A percentile compares a stretch with the other conserved stretches of the same genome.
Evolutionary conservation across 441 rosid species (phyloP).

Genomic region (Pelargonium myrrhifolium): DNA sequence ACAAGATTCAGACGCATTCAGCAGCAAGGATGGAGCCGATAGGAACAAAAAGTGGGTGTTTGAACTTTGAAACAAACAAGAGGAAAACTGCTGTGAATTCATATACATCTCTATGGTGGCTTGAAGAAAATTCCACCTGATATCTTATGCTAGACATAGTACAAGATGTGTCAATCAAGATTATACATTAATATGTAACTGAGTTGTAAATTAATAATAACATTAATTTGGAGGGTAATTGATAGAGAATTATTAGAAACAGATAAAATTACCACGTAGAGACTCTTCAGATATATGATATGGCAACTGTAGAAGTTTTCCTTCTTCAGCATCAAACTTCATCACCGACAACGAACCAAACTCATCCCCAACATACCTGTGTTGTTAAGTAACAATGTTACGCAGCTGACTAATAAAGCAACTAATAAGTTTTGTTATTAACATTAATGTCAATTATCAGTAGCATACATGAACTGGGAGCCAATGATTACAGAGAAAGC

Average conservation of each 20-base stretch:
- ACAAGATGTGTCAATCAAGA: neutral
- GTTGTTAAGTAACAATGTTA: conserved; percentile 13
- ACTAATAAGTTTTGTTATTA: conserved; percentile 1
- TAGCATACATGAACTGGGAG: conserved; percentile 49
- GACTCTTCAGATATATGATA: conserved; percentile 53
- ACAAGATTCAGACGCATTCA: too few relatives aligned
- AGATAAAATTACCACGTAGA: conserved; percentile 41
- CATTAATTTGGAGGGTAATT: neutral
- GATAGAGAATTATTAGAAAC: neutral
- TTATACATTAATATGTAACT: neutral
- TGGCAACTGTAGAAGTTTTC: conserved; percentile 39
- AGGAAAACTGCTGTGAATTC: neutral
- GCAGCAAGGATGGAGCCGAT: neutral
- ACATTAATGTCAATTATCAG: conserved; percentile 12
- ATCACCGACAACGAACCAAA: conserved; percentile 47
- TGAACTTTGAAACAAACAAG: neutral
- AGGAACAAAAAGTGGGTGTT: neutral
- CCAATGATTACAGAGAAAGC: conserved; percentile 52
- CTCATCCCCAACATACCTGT: conserved; percentile 60
- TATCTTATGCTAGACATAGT: neutral
- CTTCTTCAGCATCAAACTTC: conserved; percentile 40
- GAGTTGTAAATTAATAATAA: neutral
- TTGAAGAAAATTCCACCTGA: neutral
- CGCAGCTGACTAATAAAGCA: conserved; percentile 9
- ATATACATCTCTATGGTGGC: neutral